Percentiles rank a stretch among this genome's conserved stretches.
These are phyloP conservation scores for Cytospora paraplurivora DNA, from an alignment of 2,329 filamentous ascomycete genomes.

Conservation along the genomic window DNA sequence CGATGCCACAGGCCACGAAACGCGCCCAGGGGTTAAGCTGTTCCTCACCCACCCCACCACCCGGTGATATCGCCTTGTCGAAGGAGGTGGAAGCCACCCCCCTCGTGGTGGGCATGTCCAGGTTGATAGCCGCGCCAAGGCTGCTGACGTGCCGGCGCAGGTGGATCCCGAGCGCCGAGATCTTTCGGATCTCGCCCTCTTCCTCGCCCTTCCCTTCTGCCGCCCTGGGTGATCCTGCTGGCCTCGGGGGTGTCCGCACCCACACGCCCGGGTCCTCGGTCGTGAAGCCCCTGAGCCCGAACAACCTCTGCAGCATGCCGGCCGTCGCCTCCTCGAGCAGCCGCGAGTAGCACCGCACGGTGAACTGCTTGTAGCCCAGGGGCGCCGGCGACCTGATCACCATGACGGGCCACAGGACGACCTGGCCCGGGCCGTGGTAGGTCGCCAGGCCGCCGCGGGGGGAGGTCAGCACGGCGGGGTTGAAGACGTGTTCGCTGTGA, in stretches of 20 bases:
- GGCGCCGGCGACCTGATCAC: slow-evolving; percentile 65
- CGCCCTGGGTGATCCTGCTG: slow-evolving; percentile 30
- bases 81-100: background rate
- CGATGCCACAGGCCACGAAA: slow-evolving; percentile 88
- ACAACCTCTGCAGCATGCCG: slow-evolving; percentile 57
- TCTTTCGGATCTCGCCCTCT: slow-evolving; percentile 60
- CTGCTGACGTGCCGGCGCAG: slow-evolving; percentile 79
- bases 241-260: slow-evolving; percentile 47
- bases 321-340: slow-evolving; percentile 78
- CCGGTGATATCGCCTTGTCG: background rate
- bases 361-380: slow-evolving; percentile 54
- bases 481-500: slow-evolving; percentile 39
- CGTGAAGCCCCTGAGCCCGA: slow-evolving; percentile 62
- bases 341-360: slow-evolving; percentile 75
- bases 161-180: slow-evolving; percentile 91
- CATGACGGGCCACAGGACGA: slow-evolving; percentile 90
- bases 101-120: slow-evolving; percentile 58
- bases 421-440: slow-evolving; percentile 91
- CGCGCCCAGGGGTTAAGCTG: slow-evolving; percentile 58
- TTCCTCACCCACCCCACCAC: slow-evolving; percentile 54
- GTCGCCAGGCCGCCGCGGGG: slow-evolving; percentile 89
- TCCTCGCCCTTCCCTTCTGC: slow-evolving; percentile 5
- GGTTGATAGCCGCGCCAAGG: slow-evolving; percentile 81
- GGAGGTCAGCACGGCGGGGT: slow-evolving; percentile 67
- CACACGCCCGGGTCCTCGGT: slow-evolving; percentile 86